Evolutionary conservation across 208 protist genomes (phyloP), one percentile per base, ranked within the genome.

Genomic region (Leishmania tarentolae): DNA sequence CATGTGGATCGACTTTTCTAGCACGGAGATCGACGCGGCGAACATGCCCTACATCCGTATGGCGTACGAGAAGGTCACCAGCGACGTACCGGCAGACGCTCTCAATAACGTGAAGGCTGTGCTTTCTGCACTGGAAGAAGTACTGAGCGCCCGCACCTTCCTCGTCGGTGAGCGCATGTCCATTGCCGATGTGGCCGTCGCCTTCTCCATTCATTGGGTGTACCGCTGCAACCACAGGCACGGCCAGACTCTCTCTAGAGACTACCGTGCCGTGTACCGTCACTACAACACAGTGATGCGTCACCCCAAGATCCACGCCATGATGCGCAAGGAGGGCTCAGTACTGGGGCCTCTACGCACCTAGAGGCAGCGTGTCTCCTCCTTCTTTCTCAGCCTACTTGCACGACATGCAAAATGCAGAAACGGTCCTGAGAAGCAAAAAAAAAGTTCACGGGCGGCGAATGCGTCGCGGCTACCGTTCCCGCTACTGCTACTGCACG

Each of bases 221-320:
- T 94, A 93, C 78, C 92, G 91, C 37, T 86, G 83, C 76, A 93
- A 94, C 75, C 68, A 69, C 56, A 82, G 86, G 78, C 80, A 93
- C 76, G 84, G 90, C 44, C 87, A 93, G 47, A 74, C 87, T 7
- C 83, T 93, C 44, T 84, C 86, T 28, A 90, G 90, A 82, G 85
- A 92, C 83, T 94, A 90, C 86, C 83, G 78, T 47, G 86, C 84
- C 28, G 87, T 89, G 56, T 93, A 93, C 86, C 90, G 92, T 35
- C 88, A 92, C 83, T 93, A 94, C 87, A 94, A 96, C 91, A 94
- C 92, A 1, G 85, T 96, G 46, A 93, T 94, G 88, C 89, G 90
- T 53, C 86, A 93, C 80, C 92, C 90, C 8, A 87, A 90, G 86
- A 93, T 90, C 72, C 82, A 84, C 76, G 87, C 87, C 53, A 84